Evolutionary conservation across 805 yeast genomes (phyloP), one percentile per base, ranked within the genome.

Genomic region (Sugiyamaella qingdaonensis): DNA sequence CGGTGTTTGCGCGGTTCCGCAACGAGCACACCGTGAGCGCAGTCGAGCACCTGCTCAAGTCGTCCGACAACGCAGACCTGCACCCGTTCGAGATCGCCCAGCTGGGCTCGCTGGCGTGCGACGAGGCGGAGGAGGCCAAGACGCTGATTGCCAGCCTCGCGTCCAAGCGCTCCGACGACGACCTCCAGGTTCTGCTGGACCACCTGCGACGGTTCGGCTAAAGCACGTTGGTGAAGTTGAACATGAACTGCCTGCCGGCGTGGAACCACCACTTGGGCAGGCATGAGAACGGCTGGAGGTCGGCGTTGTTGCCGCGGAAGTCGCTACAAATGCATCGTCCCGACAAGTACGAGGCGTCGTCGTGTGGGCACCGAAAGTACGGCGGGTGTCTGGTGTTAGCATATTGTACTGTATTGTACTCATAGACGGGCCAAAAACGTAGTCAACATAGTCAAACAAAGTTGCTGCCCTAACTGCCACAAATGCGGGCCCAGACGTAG

Each of bases 61-160:
- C 84, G 27, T 81, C 85, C 47, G 95, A 88, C 59, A 85, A 84
- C 63, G 73, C 80, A 41, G 84, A 82, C 27, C 71, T 94, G 62
- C 99, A 94, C 73, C 98, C 99, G 1, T 94, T 94, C 68, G 99
- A 94, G 72, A 76, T 88, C 51, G 96, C 98, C 0, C 98, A 94
- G 70, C 73, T 86, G 56, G 92, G 95, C 0, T 88, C 95, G 2
- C 76, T 92, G 57, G 86, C 94, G 31, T 91, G 97, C 71, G 99
- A 92, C 65, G 97, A 92, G 58, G 90, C 95, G 4, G 99, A 88
- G 65, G 99, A 94, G 74, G 98, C 98, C 35, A 88, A 88, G 71
- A 88, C 97, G 14, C 76, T 94, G 64, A 85, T 94, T 54, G 97
- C 99, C 19, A 86, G 96, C 69, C 77, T 94, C 65, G 78, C 80